phyloP scores from a whole-genome alignment of 2,329 filamentous ascomycete species.

The Teratosphaeria destructans region DNA sequence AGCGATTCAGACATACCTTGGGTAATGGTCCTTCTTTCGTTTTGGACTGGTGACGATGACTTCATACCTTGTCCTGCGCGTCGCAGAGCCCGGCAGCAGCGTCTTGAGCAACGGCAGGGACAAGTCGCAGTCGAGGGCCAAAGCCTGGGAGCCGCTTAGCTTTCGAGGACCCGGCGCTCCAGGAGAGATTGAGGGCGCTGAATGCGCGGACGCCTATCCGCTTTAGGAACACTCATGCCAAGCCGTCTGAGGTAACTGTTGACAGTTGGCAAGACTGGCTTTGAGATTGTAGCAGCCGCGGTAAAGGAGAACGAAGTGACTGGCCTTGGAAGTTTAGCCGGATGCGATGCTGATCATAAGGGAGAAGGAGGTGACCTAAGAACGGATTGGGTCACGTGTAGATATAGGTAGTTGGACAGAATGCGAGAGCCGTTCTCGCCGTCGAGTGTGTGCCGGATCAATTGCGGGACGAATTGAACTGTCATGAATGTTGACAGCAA shows the following conservation, averaged over 20 bases:
- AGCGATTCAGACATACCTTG: too few species aligned
- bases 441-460: too few species aligned
- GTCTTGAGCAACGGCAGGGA: not conserved
- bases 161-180: not conserved
- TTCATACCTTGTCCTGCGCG: conserved; percentile 8
- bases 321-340: too few species aligned
- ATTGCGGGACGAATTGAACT: too few species aligned
- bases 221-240: too few species aligned
- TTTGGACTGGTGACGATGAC: conserved; percentile 16
- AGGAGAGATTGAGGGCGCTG: not conserved
- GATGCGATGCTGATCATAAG: not conserved
- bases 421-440: too few species aligned
- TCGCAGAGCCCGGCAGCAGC: not conserved
- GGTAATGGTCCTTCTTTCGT: too few species aligned
- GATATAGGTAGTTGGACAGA: too few species aligned
- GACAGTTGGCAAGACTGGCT: not conserved
- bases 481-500: too few species aligned
- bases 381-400: too few species aligned
- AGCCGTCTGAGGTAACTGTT: not conserved
- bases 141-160: not conserved
- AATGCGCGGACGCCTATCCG: not conserved
- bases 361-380: not conserved
- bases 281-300: not conserved
- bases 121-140: not conserved
- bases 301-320: too few species aligned